phyloP scores from a whole-genome alignment of 371 early-diverging fungal genomes.

The Rhizopus sp. region DNA sequence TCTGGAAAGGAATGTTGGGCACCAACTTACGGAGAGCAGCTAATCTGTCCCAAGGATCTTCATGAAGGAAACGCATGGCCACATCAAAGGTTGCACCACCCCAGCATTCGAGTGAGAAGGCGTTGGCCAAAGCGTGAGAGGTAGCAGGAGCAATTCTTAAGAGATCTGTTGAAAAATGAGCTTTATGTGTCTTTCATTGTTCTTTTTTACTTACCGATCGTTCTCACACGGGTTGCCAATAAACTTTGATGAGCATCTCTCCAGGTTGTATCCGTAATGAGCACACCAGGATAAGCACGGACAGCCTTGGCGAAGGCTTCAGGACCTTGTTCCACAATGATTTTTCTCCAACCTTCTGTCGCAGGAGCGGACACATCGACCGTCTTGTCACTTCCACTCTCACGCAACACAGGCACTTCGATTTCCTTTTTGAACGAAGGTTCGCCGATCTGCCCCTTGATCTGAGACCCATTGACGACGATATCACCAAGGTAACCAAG shows the following conservation, averaged over 20 bases:
- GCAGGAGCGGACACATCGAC: conserved; percentile 62
- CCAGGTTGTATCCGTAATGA: conserved; percentile 95
- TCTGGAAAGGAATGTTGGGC: conserved; percentile 98
- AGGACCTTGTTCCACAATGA: conserved; percentile 82
- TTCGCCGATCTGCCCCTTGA: conserved; percentile 86
- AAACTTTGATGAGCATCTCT: conserved; percentile 95
- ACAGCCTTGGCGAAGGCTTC: conserved; percentile 91
- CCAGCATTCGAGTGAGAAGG: conserved; percentile 92
- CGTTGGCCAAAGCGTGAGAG: conserved; percentile 82
- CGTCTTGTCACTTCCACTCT: conserved; percentile 34
- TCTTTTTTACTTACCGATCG: conserved; percentile 59
- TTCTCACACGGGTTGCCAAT: conserved; percentile 92
- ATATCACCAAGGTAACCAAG: conserved; percentile 89
- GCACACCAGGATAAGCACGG: conserved; percentile 79
- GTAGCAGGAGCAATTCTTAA: conserved; percentile 84
- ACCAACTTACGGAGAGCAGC: conserved; percentile 76
- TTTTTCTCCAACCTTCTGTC: conserved; percentile 85
- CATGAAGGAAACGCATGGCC: conserved; percentile 91
- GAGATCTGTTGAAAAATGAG: conserved; percentile 41
- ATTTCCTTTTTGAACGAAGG: conserved; percentile 63
- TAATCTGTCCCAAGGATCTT: conserved; percentile 95
- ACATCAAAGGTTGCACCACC: conserved; percentile 97
- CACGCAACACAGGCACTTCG: conserved; percentile 57
- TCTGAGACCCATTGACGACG: conserved; percentile 88
- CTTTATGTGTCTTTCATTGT: conserved; percentile 4